Evolutionary conservation across 2,329 filamentous ascomycete species (phyloP).

Genomic region (Exophiala dermatitidis): DNA sequence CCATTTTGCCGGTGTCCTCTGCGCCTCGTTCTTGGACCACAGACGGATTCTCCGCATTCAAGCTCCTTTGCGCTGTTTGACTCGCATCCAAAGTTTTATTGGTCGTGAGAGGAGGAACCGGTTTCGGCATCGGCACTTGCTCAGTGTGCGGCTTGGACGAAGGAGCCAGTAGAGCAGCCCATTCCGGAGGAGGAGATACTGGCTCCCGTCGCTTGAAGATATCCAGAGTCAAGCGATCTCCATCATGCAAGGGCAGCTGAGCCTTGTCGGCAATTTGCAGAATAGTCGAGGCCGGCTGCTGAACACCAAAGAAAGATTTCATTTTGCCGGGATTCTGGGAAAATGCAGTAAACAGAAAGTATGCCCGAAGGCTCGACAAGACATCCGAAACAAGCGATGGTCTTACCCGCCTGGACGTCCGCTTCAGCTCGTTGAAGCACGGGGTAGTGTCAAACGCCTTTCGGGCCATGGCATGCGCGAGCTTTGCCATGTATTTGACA

Average conservation of each 20-base stretch:
- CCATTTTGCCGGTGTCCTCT: background rate
- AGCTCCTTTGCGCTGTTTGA: background rate
- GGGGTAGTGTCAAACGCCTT: background rate
- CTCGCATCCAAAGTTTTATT: background rate
- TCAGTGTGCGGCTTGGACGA: background rate
- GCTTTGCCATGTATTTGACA: background rate
- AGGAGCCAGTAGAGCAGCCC: background rate
- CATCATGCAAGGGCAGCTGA: constrained; percentile 7
- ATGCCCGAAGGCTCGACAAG: constrained; percentile 1
- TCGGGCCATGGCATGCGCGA: constrained; percentile 1
- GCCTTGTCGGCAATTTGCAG: constrained; percentile 5
- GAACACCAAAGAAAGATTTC: background rate
- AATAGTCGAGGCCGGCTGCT: constrained; percentile 4
- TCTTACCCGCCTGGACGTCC: background rate
- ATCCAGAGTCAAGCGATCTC: background rate
- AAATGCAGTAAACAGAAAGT: constrained; percentile 15
- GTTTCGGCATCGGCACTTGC: background rate
- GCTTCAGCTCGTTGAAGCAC: background rate
- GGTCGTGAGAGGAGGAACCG: background rate
- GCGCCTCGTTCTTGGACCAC: too few species aligned
- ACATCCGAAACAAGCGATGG: background rate
- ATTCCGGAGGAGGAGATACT: background rate
- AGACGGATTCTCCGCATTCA: too few species aligned
- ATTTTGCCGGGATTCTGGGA: constrained; percentile 5
- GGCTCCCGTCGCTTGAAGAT: background rate